phyloP scores from a whole-genome alignment of 23 red algal species.

The Gracilaria domingensis region DNA sequence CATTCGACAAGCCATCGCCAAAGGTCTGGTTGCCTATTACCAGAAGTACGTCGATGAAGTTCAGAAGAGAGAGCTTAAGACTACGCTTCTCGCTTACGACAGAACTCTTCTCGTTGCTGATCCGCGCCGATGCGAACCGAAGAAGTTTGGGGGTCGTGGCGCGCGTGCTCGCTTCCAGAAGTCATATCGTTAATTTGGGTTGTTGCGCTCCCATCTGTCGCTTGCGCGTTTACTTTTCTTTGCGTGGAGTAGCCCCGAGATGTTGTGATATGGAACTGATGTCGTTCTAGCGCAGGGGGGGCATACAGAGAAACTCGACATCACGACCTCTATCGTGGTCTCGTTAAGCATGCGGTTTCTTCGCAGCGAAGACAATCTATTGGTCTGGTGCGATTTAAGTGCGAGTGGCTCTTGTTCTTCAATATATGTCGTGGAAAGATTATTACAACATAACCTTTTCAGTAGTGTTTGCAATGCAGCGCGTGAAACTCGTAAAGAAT shows the following conservation, averaged over 20 bases:
- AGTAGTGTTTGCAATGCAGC: too few species aligned
- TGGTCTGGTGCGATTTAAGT: too few species aligned
- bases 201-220: background rate
- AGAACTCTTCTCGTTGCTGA: slow-evolving; percentile 94
- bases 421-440: too few species aligned
- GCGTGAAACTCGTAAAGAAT: too few species aligned
- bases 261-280: background rate
- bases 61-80: slow-evolving; percentile 91
- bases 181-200: slow-evolving; percentile 87
- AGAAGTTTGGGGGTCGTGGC: slow-evolving; percentile 99
- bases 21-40: slow-evolving; percentile 97
- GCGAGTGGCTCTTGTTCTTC: too few species aligned
- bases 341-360: background rate
- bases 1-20: slow-evolving; percentile 98
- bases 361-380: too few species aligned
- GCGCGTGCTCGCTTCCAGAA: slow-evolving; percentile 95
- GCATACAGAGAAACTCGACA: too few species aligned
- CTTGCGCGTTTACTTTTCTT: background rate
- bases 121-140: slow-evolving; percentile 98
- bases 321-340: too few species aligned
- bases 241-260: background rate
- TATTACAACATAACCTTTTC: too few species aligned
- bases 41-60: slow-evolving; percentile 98
- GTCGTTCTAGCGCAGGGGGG: background rate
- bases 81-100: slow-evolving; percentile 92